Evolutionary conservation across 768 basidiomycete genomes (phyloP), one percentile per base, ranked within the genome.

Genomic region (Boletus rex-veris): DNA sequence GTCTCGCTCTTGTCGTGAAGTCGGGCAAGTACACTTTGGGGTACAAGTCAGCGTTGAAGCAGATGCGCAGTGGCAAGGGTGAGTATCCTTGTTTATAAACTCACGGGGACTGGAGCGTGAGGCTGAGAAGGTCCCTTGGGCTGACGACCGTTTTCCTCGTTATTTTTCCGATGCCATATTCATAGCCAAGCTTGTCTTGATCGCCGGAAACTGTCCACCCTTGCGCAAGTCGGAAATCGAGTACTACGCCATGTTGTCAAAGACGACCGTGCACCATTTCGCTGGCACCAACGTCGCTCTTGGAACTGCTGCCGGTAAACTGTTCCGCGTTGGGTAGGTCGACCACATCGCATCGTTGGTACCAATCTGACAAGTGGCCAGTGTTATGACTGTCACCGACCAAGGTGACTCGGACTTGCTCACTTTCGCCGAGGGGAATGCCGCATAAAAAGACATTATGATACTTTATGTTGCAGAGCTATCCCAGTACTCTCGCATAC

Each of bases 171-270:
- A 40, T 45, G 44, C 15, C 36, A 35, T 39, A 38, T 30, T 37
- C 48, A 51, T 70, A 99, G 96, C 96, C 75, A 98, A 97, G 79
- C 92, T 99, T 64, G 88, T 99, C 71, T 78, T 99, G 74, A 97
- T 99, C 71, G 93, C 96, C 67, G 95, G 93, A 64, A 99, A 99
- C 80, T 97, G 94, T 79, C 97, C 97, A 54, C 97, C 97, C 58
- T 85, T 99, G 58, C 92, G 97, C 75, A 97, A 97, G 75, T 98
- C 96, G 57, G 97, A 99, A 81, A 82, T 99, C 55, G 97, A 99
- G 80, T 99, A 98, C 82, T 99, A 98, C 72, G 97, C 94, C 77
- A 97, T 97, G 95, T 82, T 99, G 72, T 97, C 94, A 63, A 99
- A 99, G 82, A 98, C 96, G 53, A 85, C 90, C 53, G 96, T 98